Conservation (phyloP, 441 rosid species). For the Capsella rubella region DNA sequence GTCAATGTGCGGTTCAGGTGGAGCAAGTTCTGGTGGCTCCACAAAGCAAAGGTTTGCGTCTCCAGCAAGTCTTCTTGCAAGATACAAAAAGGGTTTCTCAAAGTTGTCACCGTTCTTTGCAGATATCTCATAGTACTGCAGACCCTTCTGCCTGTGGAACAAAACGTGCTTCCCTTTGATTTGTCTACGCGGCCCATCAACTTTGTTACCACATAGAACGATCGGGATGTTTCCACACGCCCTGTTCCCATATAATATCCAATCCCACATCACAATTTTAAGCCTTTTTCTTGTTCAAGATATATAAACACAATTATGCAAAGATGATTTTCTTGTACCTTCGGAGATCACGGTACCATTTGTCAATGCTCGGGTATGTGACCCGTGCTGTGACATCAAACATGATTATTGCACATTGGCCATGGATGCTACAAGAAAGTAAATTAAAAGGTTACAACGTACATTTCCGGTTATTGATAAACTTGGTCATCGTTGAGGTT, state of each 20-base stretch:
- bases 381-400: conserved; percentile 83
- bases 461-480: neutral
- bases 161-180: conserved; percentile 89
- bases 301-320: neutral
- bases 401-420: conserved; percentile 91
- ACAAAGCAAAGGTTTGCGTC: conserved; percentile 68
- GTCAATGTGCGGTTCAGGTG: conserved; percentile 69
- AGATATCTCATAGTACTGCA: conserved; percentile 81
- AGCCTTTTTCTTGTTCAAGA: neutral
- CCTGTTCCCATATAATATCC: conserved; percentile 39
- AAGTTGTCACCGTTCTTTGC: conserved; percentile 86
- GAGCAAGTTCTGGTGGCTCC: conserved; percentile 74
- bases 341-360: conserved; percentile 93
- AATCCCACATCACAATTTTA: neutral
- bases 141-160: conserved; percentile 82
- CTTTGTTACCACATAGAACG: conserved; percentile 85
- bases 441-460: neutral
- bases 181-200: conserved; percentile 83
- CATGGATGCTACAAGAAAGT: conserved; percentile 68
- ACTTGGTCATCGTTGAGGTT: no score
- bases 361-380: conserved; percentile 80
- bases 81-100: conserved; percentile 89
- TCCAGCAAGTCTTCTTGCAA: conserved; percentile 87
- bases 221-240: conserved; percentile 84
- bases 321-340: neutral